These are phyloP conservation scores for Gossypium bickii DNA, from an alignment of 345 rosid genomes.

Conservation along the genomic window DNA sequence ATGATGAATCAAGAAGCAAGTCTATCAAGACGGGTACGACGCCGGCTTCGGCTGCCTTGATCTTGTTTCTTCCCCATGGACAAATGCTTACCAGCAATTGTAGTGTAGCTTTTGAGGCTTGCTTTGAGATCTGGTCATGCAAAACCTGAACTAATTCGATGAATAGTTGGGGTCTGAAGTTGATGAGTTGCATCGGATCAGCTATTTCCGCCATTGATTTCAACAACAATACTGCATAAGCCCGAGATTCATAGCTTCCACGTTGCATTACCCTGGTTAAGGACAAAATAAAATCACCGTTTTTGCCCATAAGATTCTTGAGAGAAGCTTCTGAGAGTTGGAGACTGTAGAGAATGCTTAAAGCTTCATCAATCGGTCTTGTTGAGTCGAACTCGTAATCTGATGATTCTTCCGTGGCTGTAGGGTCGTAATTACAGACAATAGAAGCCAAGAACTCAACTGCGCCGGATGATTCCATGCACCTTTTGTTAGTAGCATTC, in stretches of 20 bases:
- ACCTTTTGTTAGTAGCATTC: conserved; percentile 54
- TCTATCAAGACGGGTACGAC: conserved; percentile 48
- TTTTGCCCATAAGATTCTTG: conserved; percentile 45
- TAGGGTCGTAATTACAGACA: conserved; percentile 11
- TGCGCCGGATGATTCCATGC: conserved; percentile 70
- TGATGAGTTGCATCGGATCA: conserved; percentile 23
- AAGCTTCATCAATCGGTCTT: conserved; percentile 48
- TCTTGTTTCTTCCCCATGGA: conserved; percentile 72
- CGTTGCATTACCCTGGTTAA: conserved; percentile 45
- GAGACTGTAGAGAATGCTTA: conserved; percentile 37
- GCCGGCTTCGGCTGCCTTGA: conserved; percentile 18
- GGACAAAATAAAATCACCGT: conserved; percentile 43
- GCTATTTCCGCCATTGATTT: conserved; percentile 39
- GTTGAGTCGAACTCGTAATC: conserved; percentile 26
- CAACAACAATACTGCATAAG: conserved; percentile 40
- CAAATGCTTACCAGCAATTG: conserved; percentile 40
- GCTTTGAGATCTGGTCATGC: conserved; percentile 47
- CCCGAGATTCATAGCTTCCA: conserved; percentile 44
- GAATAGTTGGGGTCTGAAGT: conserved; percentile 33
- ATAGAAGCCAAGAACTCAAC: conserved; percentile 58
- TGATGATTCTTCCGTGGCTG: background rate
- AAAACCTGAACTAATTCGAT: conserved; percentile 47
- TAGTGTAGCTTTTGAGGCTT: conserved; percentile 61
- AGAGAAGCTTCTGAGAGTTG: conserved; percentile 38
- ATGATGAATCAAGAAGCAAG: conserved; percentile 52